A percentile compares a stretch with the other conserved stretches of the same genome.
phyloP scores from a whole-genome alignment of 371 early-diverging fungal genomes.

The Lichtheimia ramosa region DNA sequence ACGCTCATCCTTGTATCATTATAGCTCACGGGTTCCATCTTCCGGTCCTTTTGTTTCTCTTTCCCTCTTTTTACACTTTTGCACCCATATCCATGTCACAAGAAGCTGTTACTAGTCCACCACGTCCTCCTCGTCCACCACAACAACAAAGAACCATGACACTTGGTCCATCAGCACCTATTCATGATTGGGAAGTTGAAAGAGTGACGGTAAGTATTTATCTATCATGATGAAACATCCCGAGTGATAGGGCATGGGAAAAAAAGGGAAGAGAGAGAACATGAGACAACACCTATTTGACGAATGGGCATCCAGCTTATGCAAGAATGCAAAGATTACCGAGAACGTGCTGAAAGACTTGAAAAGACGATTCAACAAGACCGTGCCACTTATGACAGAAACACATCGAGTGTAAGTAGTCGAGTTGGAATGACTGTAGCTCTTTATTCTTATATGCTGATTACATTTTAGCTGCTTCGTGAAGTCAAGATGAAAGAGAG shows the following conservation, averaged over 20 bases:
- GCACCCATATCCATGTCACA: background rate
- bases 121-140: background rate
- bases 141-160: slow-evolving; percentile 14
- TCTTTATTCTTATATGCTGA: background rate
- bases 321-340: slow-evolving; percentile 23
- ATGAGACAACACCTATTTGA: background rate
- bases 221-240: background rate
- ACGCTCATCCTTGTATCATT: background rate
- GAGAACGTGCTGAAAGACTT: slow-evolving; percentile 14
- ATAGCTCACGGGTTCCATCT: background rate
- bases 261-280: background rate
- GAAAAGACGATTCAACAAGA: slow-evolving; percentile 21
- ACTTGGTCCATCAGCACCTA: slow-evolving; percentile 14
- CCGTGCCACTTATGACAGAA: slow-evolving; percentile 24
- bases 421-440: background rate
- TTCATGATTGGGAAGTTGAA: slow-evolving; percentile 38
- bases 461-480: slow-evolving; percentile 24
- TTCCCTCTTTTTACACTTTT: slow-evolving; percentile 2
- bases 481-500: slow-evolving; percentile 32
- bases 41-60: slow-evolving; percentile 3
- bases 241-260: no score
- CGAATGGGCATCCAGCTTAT: slow-evolving; percentile 16
- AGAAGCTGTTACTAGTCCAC: background rate
- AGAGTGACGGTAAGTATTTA: slow-evolving; percentile 18
- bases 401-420: slow-evolving; percentile 27